These are phyloP conservation scores for Cyberlindnera meyerae DNA, from an alignment of 805 yeast species.

Conservation along the genomic window DNA sequence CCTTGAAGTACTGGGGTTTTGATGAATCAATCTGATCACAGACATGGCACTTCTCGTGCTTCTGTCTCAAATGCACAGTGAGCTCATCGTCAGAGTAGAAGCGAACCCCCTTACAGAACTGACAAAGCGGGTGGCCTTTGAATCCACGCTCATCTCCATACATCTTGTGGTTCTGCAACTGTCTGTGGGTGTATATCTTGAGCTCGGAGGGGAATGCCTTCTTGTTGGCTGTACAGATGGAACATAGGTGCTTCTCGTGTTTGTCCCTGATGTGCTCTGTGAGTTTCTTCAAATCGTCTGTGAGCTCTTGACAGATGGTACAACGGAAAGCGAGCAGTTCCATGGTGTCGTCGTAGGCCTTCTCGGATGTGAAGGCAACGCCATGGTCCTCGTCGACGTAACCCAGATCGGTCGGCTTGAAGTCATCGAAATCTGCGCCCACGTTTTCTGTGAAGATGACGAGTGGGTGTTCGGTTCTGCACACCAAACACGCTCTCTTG, in stretches of 20 bases:
- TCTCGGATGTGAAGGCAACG: conserved; percentile 52
- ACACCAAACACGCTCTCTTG: conserved; percentile 72
- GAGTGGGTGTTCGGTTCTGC: conserved; percentile 64
- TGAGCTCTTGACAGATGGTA: conserved; percentile 33
- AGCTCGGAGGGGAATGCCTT: conserved; percentile 74
- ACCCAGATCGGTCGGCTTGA: conserved; percentile 29
- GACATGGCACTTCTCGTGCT: conserved; percentile 84
- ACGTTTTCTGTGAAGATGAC: conserved; percentile 54
- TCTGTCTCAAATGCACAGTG: conserved; percentile 71
- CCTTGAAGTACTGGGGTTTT: conserved; percentile 67
- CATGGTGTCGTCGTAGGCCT: conserved; percentile 45
- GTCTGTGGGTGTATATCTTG: conserved; percentile 52
- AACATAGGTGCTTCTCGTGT: conserved; percentile 68
- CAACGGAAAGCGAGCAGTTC: conserved; percentile 53
- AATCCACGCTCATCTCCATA: conserved; percentile 78
- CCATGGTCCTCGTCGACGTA: conserved; percentile 42
- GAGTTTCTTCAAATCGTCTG: conserved; percentile 49
- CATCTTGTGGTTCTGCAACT: conserved; percentile 63
- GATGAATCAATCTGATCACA: conserved; percentile 68
- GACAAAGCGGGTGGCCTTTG: conserved; percentile 85
- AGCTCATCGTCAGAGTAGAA: conserved; percentile 89
- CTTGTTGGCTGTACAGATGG: conserved; percentile 72
- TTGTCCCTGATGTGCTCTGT: conserved; percentile 54
- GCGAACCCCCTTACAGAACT: conserved; percentile 65
- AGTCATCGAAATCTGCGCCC: conserved; percentile 34